Evolutionary conservation across 768 basidiomycete genomes (phyloP), one percentile per base, ranked within the genome.

Genomic region (Mycena vitilis): DNA sequence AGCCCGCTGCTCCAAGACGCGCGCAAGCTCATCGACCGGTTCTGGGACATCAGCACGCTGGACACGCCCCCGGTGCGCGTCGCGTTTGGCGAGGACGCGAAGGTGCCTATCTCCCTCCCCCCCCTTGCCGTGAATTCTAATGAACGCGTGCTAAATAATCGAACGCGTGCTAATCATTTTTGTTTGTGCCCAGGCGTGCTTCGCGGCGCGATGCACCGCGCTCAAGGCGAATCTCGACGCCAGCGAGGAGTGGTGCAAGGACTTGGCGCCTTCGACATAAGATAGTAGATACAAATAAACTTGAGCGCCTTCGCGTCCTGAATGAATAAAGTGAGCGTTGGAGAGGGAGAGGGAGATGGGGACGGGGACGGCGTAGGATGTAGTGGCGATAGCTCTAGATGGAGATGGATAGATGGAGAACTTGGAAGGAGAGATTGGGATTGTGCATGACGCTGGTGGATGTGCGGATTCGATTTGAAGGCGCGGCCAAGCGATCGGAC

Each of bases 1-100:
- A 68, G 66, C 47, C 70, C 70, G 2, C 12, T 65, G 12, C 70
- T 68, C 9, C 66, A 71, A 51, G 70, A 71, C 55, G 58, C 70
- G 8, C 23, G 34, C 25, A 71, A 71, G 48, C 63, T 71, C 40
- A 68, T 68, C 59, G 37, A 65, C 38, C 68, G 65, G 37, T 61
- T 71, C 57, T 71, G 70, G 70, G 63, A 42, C 6, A 40, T 71
- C 8, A 68, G 70, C 55, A 65, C 57, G 4, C 5, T 68, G 25
- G 70, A 71, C 22, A 71, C 68, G 15, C 70, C 70, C 15, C 70
- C 70, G 38, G 68, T 65, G 55, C 70, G 70, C 16, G 23, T 71
- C 13, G 70, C 70, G 1, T 71, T 71, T 25, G 70, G 70, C n/a
- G 70, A 71, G n/a, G 70, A 71, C 49, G 70, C 70, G 15, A 71